Percentiles rank a stretch among this genome's conserved stretches.
Evolutionary conservation across 2,329 filamentous ascomycete species (phyloP).

Genomic region (Ophiocordyceps camponoti-leonardi): DNA sequence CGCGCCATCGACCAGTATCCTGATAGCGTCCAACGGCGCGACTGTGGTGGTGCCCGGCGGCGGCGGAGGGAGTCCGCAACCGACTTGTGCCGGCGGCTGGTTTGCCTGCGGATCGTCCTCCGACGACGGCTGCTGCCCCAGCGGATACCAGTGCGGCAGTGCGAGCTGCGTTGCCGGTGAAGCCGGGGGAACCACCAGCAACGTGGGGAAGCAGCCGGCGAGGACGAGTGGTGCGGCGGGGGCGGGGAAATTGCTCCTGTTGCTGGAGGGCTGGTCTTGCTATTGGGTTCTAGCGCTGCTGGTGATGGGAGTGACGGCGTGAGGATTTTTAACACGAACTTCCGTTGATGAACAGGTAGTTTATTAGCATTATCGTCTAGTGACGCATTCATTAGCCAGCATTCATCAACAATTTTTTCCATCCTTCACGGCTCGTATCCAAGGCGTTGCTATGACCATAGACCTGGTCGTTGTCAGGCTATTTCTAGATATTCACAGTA

Average conservation of each 20-base stretch:
- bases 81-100: slow-evolving; percentile 64
- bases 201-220: slow-evolving; percentile 36
- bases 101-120: slow-evolving; percentile 37
- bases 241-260: not conserved
- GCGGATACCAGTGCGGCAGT: slow-evolving; percentile 55
- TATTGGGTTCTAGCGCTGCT: not conserved
- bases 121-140: slow-evolving; percentile 61
- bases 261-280: not conserved
- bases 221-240: slow-evolving; percentile 5
- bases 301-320: not conserved
- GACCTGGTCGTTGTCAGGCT: not conserved
- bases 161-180: slow-evolving; percentile 49
- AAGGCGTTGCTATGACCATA: not conserved
- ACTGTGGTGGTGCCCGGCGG: slow-evolving; percentile 53
- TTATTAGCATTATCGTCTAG: not conserved
- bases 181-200: slow-evolving; percentile 34
- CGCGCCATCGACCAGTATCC: slow-evolving; percentile 34
- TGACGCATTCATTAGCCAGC: not conserved
- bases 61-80: slow-evolving; percentile 23
- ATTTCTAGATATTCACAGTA: no score
- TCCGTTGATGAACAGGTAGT: no score
- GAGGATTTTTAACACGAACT: no score
- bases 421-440: not conserved
- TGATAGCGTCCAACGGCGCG: slow-evolving; percentile 47
- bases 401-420: no score